These are phyloP conservation scores for Helianthus annuus DNA, from an alignment of 129 eudicot genomes.

Conservation along the genomic window DNA sequence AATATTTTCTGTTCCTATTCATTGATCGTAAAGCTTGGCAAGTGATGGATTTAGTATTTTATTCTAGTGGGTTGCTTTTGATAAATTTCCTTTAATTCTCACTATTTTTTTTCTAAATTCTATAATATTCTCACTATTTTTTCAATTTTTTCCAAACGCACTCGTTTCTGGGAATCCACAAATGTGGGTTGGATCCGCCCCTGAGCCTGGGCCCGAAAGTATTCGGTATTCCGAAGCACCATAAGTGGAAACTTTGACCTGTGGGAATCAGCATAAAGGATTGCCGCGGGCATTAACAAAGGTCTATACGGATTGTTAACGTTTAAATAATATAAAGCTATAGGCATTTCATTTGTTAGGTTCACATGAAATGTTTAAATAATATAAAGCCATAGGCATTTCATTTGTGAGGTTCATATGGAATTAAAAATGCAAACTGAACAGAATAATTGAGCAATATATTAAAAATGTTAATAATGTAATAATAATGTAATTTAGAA, in stretches of 20 bases:
- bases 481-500: too few relatives aligned
- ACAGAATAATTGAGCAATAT: background rate
- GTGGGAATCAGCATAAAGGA: background rate
- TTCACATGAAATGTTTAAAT: background rate
- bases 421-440: background rate
- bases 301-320: background rate
- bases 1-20: too few relatives aligned
- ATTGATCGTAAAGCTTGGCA: too few relatives aligned
- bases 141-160: too few relatives aligned
- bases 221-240: background rate
- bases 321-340: conserved; percentile 9
- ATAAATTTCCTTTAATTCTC: too few relatives aligned
- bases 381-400: background rate
- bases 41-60: too few relatives aligned
- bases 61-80: too few relatives aligned
- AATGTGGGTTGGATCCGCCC: too few relatives aligned
- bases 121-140: too few relatives aligned
- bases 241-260: background rate
- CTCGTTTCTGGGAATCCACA: too few relatives aligned
- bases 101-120: too few relatives aligned
- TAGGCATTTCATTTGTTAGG: conserved; percentile 18
- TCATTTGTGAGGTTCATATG: conserved; percentile 5
- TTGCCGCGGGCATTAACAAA: background rate
- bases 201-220: background rate
- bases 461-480: too few relatives aligned